phyloP scores from a whole-genome alignment of 1,139 yeast species.

The Geotrichum carabidarum region DNA sequence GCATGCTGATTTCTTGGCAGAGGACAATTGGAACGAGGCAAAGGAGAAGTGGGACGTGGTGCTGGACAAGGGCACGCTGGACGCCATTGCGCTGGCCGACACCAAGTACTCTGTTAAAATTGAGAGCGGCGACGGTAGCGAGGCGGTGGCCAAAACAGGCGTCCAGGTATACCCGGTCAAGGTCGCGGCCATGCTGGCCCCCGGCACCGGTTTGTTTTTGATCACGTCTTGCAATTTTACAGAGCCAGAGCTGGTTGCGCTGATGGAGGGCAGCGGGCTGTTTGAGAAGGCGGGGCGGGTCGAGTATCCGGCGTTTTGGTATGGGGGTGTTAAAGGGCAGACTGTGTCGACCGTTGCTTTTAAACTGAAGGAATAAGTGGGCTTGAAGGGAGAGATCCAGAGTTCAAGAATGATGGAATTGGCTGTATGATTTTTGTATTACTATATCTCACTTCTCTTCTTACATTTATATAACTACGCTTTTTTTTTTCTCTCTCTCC shows the following conservation, averaged over 20 bases:
- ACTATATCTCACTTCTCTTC: no score
- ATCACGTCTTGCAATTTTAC: slow-evolving; percentile 97
- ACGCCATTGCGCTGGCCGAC: slow-evolving; percentile 88
- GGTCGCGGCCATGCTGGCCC: slow-evolving; percentile 53
- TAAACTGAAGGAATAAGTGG: neutral
- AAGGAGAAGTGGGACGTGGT: slow-evolving; percentile 58
- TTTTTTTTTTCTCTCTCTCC: neutral
- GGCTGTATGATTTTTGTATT: no score
- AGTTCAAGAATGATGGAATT: neutral
- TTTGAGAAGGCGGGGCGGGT: slow-evolving; percentile 58
- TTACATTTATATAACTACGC: neutral
- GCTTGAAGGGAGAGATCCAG: neutral
- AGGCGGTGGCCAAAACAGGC: slow-evolving; percentile 39
- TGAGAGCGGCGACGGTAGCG: slow-evolving; percentile 25
- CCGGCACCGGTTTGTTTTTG: slow-evolving; percentile 51
- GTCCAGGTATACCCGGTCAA: slow-evolving; percentile 49
- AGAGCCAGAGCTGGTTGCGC: slow-evolving; percentile 56
- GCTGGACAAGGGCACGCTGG: slow-evolving; percentile 91
- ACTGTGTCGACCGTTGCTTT: slow-evolving; percentile 87
- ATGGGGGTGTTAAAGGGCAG: slow-evolving; percentile 84
- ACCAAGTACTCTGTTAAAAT: slow-evolving; percentile 41
- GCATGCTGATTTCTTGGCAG: slow-evolving; percentile 43
- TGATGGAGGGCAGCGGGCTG: slow-evolving; percentile 46
- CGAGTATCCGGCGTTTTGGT: slow-evolving; percentile 73
- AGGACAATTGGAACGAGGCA: slow-evolving; percentile 38